phyloP scores from a whole-genome alignment of 164 flowering plant species.

The Euptelea pleiosperma region DNA sequence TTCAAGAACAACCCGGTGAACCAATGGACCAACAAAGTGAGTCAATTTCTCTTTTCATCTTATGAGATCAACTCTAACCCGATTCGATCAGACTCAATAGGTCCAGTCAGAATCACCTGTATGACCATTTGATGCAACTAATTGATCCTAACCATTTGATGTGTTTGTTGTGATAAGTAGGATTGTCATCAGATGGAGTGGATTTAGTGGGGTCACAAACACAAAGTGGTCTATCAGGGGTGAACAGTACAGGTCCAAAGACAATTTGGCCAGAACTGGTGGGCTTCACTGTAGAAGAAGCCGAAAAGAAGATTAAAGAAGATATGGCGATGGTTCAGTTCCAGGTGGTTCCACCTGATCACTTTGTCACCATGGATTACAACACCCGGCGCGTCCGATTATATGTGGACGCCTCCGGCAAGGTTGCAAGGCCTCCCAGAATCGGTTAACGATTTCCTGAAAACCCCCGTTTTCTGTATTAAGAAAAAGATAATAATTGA shows the following conservation, averaged over 20 bases:
- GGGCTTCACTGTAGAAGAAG: conserved; percentile 43
- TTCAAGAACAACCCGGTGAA: too few relatives aligned
- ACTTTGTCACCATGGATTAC: conserved; percentile 48
- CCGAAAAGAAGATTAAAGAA: conserved; percentile 42
- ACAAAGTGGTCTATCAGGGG: too few relatives aligned
- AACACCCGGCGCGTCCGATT: conserved; percentile 21
- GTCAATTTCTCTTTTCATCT: too few relatives aligned
- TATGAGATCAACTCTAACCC: too few relatives aligned
- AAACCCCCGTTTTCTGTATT: background rate
- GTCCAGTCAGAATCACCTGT: too few relatives aligned
- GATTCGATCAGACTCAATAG: too few relatives aligned
- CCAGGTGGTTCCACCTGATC: conserved; percentile 33
- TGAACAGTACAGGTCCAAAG: conserved; percentile 16
- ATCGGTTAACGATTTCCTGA: conserved; percentile 21
- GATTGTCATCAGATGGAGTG: too few relatives aligned
- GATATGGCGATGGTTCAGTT: conserved; percentile 32
- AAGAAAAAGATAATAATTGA: background rate
- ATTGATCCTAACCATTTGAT: too few relatives aligned
- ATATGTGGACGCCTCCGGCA: conserved; percentile 24
- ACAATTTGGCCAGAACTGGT: conserved; percentile 57
- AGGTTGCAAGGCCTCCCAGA: conserved; percentile 32
- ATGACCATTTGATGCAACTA: too few relatives aligned
- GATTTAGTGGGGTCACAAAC: too few relatives aligned
- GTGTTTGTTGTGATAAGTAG: too few relatives aligned
- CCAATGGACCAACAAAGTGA: too few relatives aligned